Evolutionary conservation across 1,139 yeast species (phyloP).

Genomic region (Meyerozyma carpophila): DNA sequence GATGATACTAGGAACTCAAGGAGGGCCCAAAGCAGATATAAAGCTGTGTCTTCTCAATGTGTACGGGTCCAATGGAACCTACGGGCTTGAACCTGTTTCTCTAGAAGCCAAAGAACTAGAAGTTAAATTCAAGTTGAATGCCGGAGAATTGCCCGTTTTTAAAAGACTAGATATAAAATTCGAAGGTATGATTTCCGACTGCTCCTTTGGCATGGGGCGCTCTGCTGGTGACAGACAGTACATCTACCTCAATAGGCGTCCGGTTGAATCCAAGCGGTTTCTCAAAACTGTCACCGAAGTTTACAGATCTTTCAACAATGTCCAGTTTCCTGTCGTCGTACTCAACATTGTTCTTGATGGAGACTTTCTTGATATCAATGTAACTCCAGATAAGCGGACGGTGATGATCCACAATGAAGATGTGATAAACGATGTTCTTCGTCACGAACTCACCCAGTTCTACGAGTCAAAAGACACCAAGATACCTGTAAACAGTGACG

Average conservation of each 20-base stretch:
- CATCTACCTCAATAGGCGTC: constrained; percentile 69
- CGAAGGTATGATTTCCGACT: constrained; percentile 64
- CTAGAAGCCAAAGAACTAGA: constrained; percentile 20
- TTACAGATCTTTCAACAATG: constrained; percentile 63
- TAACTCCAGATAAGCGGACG: constrained; percentile 84
- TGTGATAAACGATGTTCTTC: constrained; percentile 46
- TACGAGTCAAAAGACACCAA: constrained; percentile 43
- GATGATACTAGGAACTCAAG: constrained; percentile 46
- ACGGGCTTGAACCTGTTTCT: constrained; percentile 50
- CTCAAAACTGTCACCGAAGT: constrained; percentile 63
- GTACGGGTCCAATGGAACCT: constrained; percentile 62
- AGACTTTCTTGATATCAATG: constrained; percentile 65
- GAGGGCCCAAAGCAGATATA: constrained; percentile 26
- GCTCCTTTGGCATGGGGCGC: constrained; percentile 68
- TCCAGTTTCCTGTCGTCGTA: constrained; percentile 72
- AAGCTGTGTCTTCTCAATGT: constrained; percentile 57
- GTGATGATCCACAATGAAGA: constrained; percentile 66
- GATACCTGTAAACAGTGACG: constrained; percentile 27
- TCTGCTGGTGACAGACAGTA: constrained; percentile 70
- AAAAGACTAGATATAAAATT: constrained; percentile 22
- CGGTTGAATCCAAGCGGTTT: constrained; percentile 55
- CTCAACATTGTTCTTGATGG: constrained; percentile 54
- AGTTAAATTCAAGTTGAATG: constrained; percentile 13
- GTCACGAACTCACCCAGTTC: constrained; percentile 32
- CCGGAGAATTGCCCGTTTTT: constrained; percentile 9